These are phyloP conservation scores for Parastagonospora nodorum DNA, from an alignment of 2,329 filamentous ascomycete species.

Conservation along the genomic window DNA sequence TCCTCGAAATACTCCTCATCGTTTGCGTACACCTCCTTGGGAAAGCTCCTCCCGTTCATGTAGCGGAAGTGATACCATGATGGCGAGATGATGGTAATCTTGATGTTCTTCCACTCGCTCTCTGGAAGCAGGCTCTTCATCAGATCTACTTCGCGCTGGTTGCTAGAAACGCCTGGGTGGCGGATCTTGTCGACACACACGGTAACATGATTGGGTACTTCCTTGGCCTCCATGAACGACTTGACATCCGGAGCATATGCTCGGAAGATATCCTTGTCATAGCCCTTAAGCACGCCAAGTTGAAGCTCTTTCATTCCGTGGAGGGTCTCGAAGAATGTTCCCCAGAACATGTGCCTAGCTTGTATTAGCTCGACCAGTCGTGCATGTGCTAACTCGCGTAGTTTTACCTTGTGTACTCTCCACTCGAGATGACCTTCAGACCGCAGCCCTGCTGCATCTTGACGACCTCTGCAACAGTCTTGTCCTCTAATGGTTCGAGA, in stretches of 20 bases:
- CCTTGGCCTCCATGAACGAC: slow-evolving; percentile 64
- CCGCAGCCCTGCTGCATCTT: slow-evolving; percentile 67
- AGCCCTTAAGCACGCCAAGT: slow-evolving; percentile 50
- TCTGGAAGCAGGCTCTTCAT: slow-evolving; percentile 64
- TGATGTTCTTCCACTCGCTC: slow-evolving; percentile 67
- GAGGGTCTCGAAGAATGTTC: slow-evolving; percentile 60
- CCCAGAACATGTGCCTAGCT: slow-evolving; percentile 59
- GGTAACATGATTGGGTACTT: slow-evolving; percentile 59
- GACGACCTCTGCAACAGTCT: slow-evolving; percentile 68
- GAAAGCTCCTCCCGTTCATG: slow-evolving; percentile 56
- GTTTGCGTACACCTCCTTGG: slow-evolving; percentile 51
- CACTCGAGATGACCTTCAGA: slow-evolving; percentile 68
- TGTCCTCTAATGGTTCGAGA: slow-evolving; percentile 66
- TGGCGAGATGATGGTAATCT: slow-evolving; percentile 70
- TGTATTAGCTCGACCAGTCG: slow-evolving; percentile 12
- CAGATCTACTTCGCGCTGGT: slow-evolving; percentile 64
- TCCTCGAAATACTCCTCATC: slow-evolving; percentile 56
- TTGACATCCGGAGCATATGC: slow-evolving; percentile 66
- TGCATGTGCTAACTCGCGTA: background rate
- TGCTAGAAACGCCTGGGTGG: slow-evolving; percentile 60
- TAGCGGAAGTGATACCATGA: slow-evolving; percentile 73
- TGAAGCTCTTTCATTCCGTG: slow-evolving; percentile 61
- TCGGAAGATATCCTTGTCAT: slow-evolving; percentile 59
- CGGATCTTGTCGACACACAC: slow-evolving; percentile 64
- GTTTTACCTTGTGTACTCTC: slow-evolving; percentile 62